Evolutionary conservation across 768 basidiomycete species (phyloP), one percentile per base, ranked within the genome.

Genomic region (Hygrophorus pudorinus): DNA sequence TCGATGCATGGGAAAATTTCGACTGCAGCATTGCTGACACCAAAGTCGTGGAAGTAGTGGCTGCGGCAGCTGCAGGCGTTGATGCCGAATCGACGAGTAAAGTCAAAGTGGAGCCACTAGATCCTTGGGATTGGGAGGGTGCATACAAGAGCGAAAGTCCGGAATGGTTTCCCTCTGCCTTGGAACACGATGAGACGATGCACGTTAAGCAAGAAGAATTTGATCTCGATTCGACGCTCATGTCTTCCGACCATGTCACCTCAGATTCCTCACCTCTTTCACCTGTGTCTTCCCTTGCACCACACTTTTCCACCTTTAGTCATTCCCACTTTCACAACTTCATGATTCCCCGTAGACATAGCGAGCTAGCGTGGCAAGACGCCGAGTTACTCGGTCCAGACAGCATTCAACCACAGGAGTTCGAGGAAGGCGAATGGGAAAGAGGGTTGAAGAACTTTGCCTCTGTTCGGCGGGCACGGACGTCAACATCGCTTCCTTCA

Each of bases 1-100:
- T 84, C 35, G 79, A 82, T 45, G 75, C 75, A 13, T 86, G 82
- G 82, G 83, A 85, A 41, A 71, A 74, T 50, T 67, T 78, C 47
- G 78, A 81, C 52, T 54, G 58, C 44, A 56, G 62, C 52, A 52
- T 68, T 30, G 65, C 65, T 2, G 71, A 67, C 18, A 55, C 67
- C 18, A 67, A 66, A 44, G 66, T 73, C 16, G 65, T 70, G n/a
- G 62, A 69, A 42, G 59, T 73, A 5, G 53, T 67, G 28, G 59
- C 64, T 47, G 68, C 66, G n/a, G n/a, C n/a, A 5, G 63, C 64
- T 3, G 60, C 62, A 2, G 49, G 51, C 3, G 48, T 60, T 20
- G 59, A 65, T 34, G 54, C 58, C 5, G 59, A 61, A 21, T 52
- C 54, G 11, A 50, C 52, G 5, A 38, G 33, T 9, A 53, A 56